Conservation (phyloP, 306 rosid species). For the Vigna mungo region DNA sequence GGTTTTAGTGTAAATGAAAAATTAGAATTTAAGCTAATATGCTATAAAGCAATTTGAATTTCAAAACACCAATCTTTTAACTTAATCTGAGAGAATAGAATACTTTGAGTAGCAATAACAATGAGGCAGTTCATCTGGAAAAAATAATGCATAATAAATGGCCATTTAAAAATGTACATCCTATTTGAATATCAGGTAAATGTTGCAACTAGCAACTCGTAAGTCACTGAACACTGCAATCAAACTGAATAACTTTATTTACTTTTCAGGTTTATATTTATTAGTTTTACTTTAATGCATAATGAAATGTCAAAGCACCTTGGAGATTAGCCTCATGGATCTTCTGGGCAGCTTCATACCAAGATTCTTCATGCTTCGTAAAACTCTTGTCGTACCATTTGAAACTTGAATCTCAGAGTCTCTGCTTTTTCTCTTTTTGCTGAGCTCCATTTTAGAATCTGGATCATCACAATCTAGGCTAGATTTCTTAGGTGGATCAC, state of each 20-base stretch:
- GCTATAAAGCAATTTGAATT: background rate
- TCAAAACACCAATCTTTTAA: background rate
- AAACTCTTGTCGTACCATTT: conserved; percentile 49
- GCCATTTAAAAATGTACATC: conserved; percentile 29
- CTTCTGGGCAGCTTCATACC: conserved; percentile 53
- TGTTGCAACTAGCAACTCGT: background rate
- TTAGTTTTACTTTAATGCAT: conserved; percentile 16
- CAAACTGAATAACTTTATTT: background rate
- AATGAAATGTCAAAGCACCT: conserved; percentile 48
- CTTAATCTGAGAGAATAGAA: conserved; percentile 15
- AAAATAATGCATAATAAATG: conserved; percentile 17
- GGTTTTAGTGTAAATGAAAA: conserved; percentile 16
- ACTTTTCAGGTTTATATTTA: background rate
- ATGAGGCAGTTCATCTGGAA: background rate
- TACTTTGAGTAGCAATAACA: conserved; percentile 7
- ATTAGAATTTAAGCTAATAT: conserved; percentile 1
- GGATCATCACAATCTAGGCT: conserved; percentile 44
- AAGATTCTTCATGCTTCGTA: conserved; percentile 61
- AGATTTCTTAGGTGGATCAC: conserved; percentile 52
- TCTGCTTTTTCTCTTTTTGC: conserved; percentile 53
- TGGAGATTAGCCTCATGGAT: conserved; percentile 61
- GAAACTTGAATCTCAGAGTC: conserved; percentile 48
- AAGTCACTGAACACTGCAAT: background rate
- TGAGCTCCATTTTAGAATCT: conserved; percentile 48
- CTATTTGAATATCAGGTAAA: conserved; percentile 19